Base-by-base conservation (phyloP, 345 rosid genomes). In the Brassica napus region DNA sequence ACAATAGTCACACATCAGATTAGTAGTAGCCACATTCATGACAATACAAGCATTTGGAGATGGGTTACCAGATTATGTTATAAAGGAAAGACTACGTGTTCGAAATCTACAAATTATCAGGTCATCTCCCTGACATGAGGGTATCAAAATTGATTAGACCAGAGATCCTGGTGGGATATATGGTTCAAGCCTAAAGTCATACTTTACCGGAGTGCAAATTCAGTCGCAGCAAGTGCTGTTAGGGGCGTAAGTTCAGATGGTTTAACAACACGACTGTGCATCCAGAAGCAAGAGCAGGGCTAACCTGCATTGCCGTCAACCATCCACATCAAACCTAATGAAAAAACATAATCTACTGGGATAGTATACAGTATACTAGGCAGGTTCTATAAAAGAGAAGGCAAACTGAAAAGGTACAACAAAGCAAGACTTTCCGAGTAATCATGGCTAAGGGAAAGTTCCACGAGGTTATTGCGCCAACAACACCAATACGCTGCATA, bases 371-470 rank as follows among this genome's bases (percentile, higher is more conserved):
- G 30, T 52, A 72, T 58, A 26, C 18, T 62, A 54, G 76, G 75
- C 23, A 71, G 59, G n/a, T 3, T 71, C 44, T 78, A 49, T 47
- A 71, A 61, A 63, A 47, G 49, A 28, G 3, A 65, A 60, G 65
- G 52, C 49, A 31, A n/a, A 66, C 5, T 18, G 9, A n/a, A n/a
- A 72, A 61, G 60, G 70, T 35, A 61, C 63, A 60, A 68, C 7
- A 49, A 32, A 26, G 61, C 52, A 76, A 72, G 57, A 95, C 98
- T 92, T 95, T 95, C 64, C 98, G 86, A 39, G 99, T 95, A 75
- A 95, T 95, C 99, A 95, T 93, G 74, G 99, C 99, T 84, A 93
- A 84, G 32, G 99, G 99, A 81, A 92, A 95, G 87, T 95, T 95
- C 99, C 98, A 93, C 4, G 99, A 97, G n/a, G 94, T 80, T 74